phyloP scores from a whole-genome alignment of 768 basidiomycete species.

The Flagelloscypha sp. region DNA sequence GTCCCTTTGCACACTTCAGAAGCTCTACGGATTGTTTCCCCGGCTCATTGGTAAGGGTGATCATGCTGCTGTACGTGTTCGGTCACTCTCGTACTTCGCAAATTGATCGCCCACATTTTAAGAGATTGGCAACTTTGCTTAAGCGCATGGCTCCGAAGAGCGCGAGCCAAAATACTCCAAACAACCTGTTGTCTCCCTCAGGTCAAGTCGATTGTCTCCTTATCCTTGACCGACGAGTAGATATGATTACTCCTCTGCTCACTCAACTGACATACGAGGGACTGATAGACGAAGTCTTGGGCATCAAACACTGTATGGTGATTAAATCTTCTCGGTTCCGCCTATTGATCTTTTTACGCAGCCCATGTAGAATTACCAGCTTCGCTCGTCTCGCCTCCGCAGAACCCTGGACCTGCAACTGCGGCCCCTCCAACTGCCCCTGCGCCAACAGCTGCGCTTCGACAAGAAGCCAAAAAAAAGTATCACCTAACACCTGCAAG shows the following conservation, averaged over 20 bases:
- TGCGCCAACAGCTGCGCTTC: slow-evolving; percentile 40
- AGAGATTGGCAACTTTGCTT: slow-evolving; percentile 75
- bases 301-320: slow-evolving; percentile 77
- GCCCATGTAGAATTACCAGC: slow-evolving; percentile 77
- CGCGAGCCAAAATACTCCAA: slow-evolving; percentile 25
- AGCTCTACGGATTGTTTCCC: slow-evolving; percentile 82
- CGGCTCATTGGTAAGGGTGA: slow-evolving; percentile 92
- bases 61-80: slow-evolving; percentile 54
- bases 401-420: slow-evolving; percentile 30
- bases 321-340: slow-evolving; percentile 1
- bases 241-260: slow-evolving; percentile 92
- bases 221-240: slow-evolving; percentile 81
- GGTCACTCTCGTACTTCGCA: slow-evolving; percentile 1
- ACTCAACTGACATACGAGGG: slow-evolving; percentile 97
- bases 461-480: slow-evolving; percentile 83
- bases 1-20: slow-evolving; percentile 76
- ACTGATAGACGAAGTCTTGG: slow-evolving; percentile 85
- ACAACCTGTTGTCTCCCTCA: slow-evolving; percentile 36
- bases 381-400: slow-evolving; percentile 55
- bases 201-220: slow-evolving; percentile 79
- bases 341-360: slow-evolving; percentile 20
- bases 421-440: slow-evolving; percentile 32
- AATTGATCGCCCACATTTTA: slow-evolving; percentile 4
- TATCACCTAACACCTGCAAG: slow-evolving; percentile 70
- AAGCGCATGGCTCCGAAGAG: slow-evolving; percentile 46